These are phyloP conservation scores for Plantago major DNA, from an alignment of 257 asterid species.

Conservation along the genomic window DNA sequence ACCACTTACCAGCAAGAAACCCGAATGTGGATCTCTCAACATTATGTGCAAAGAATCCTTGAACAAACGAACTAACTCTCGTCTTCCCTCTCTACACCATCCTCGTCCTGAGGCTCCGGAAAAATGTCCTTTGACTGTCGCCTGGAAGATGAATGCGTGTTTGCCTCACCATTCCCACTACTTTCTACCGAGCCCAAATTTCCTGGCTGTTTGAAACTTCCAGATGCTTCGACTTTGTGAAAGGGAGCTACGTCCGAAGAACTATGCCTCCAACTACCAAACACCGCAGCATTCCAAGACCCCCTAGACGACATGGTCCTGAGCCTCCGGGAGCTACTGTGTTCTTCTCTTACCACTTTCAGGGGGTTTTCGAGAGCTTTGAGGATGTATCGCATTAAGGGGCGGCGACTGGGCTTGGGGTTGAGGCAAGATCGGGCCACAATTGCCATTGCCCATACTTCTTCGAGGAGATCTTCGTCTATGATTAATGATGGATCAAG, in stretches of 20 bases:
- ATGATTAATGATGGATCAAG: conserved; percentile 78
- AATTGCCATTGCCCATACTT: conserved; percentile 98
- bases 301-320: conserved; percentile 73
- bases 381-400: conserved; percentile 83
- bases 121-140: conserved; percentile 73
- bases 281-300: conserved; percentile 87
- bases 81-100: conserved; percentile 37
- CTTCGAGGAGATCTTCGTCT: conserved; percentile 90
- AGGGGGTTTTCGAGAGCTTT: conserved; percentile 90
- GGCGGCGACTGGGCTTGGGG: conserved; percentile 83
- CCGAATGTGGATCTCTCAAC: conserved; percentile 3
- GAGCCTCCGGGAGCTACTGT: conserved; percentile 70
- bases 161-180: conserved; percentile 50
- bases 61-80: conserved; percentile 30
- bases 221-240: conserved; percentile 43
- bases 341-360: conserved; percentile 87
- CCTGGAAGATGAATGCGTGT: conserved; percentile 45
- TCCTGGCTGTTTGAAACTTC: conserved; percentile 60
- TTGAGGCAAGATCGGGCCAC: conserved; percentile 91
- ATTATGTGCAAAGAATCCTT: conserved; percentile 43
- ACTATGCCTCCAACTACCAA: conserved; percentile 91
- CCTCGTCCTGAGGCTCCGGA: conserved; percentile 63
- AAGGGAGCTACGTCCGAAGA: conserved; percentile 57
- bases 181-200: conserved; percentile 65
- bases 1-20: conserved; percentile 17